Percentiles rank a stretch among this genome's conserved stretches.
These are phyloP conservation scores for Pichia exigua DNA, from an alignment of 805 yeast genomes.

Conservation along the genomic window DNA sequence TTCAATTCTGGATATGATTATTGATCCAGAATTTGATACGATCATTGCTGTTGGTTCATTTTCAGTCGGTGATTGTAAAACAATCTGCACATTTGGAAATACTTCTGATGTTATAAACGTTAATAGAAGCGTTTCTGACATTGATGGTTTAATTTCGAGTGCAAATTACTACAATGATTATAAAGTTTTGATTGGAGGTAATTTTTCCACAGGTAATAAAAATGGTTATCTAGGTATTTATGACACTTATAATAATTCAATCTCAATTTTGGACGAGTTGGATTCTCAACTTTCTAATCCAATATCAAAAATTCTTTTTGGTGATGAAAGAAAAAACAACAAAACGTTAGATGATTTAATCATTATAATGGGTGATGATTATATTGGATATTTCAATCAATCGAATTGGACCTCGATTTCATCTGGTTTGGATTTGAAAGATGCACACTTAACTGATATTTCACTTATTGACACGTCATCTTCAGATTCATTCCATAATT, in stretches of 20 bases:
- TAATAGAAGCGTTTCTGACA: conserved; percentile 44
- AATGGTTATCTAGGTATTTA: conserved; percentile 42
- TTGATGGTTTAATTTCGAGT: conserved; percentile 47
- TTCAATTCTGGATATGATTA: conserved; percentile 33
- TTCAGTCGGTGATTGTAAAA: conserved; percentile 39
- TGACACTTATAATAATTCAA: conserved; percentile 38
- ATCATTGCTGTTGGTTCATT: conserved; percentile 73
- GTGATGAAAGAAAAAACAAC: conserved; percentile 34
- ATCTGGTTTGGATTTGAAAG: conserved; percentile 24
- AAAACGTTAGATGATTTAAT: conserved; percentile 33
- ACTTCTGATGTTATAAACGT: conserved; percentile 20
- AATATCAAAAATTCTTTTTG: conserved; percentile 19
- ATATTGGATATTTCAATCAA: conserved; percentile 38
- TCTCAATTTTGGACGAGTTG: conserved; percentile 17
- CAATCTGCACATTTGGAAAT: conserved; percentile 57
- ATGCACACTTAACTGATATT: conserved; percentile 37
- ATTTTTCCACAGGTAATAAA: conserved; percentile 32
- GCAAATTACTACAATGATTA: conserved; percentile 38
- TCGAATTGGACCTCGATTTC: conserved; percentile 41
- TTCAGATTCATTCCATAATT: conserved; percentile 32
- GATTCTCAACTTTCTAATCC: conserved; percentile 26
- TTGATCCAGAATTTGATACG: conserved; percentile 33
- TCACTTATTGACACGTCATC: conserved; percentile 21
- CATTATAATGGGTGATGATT: conserved; percentile 34
- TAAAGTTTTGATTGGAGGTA: conserved; percentile 42